Percentiles rank a stretch among this genome's conserved stretches.
Evolutionary conservation across 768 basidiomycete genomes (phyloP).

Genomic region (Chlorophyllum brunneum): DNA sequence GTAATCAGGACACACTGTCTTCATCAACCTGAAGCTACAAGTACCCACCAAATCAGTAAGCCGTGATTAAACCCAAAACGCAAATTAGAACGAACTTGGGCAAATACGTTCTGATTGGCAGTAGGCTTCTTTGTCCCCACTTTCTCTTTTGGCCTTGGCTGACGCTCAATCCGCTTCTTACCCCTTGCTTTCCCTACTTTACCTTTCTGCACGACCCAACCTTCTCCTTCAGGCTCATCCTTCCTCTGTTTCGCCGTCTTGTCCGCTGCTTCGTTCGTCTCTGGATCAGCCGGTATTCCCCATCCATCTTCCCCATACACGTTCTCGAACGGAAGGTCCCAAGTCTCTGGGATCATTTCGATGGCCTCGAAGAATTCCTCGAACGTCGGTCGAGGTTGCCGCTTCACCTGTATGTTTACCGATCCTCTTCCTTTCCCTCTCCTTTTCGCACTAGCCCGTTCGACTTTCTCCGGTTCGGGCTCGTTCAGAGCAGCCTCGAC

Average conservation of each 20-base stretch:
- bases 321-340: background rate
- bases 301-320: constrained; percentile 2
- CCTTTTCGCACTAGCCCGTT: background rate
- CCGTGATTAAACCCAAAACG: background rate
- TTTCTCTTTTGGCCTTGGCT: background rate
- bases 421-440: background rate
- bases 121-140: background rate
- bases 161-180: background rate
- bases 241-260: background rate
- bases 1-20: too few species aligned
- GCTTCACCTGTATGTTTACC: background rate
- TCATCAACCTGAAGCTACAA: constrained; percentile 6
- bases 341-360: background rate
- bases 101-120: background rate
- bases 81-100: constrained; percentile 1
- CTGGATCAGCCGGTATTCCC: background rate
- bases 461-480: background rate
- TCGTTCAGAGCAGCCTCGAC: background rate
- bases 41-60: background rate
- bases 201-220: constrained; percentile 6
- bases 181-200: background rate
- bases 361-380: constrained; percentile 9
- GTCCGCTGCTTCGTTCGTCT: background rate
- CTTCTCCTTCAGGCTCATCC: background rate
- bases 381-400: background rate